Evolutionary conservation across 2,329 filamentous ascomycete species (phyloP).

Genomic region (Teratosphaeria nubilosa): DNA sequence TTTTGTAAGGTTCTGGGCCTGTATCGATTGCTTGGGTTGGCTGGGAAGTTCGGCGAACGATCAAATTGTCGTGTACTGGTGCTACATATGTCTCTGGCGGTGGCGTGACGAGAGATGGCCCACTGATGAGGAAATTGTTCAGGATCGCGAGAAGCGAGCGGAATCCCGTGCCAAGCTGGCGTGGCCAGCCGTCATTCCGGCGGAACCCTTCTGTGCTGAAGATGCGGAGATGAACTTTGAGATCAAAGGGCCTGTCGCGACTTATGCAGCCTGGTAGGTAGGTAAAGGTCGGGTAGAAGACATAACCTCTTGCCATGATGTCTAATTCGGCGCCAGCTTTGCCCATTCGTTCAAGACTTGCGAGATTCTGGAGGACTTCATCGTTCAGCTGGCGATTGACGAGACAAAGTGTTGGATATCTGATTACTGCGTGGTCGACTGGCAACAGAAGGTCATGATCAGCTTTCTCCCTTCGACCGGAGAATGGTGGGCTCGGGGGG

Average conservation of each 20-base stretch:
- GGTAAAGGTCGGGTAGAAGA: conserved; percentile 16
- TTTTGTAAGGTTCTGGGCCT: conserved; percentile 6
- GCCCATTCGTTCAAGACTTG: conserved; percentile 4
- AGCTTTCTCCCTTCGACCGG: conserved; percentile 2
- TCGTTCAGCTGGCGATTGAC: conserved; percentile 11
- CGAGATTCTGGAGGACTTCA: conserved; percentile 9
- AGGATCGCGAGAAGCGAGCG: conserved; percentile 12
- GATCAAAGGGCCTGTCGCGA: conserved; percentile 6
- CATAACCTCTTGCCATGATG: conserved; percentile 13
- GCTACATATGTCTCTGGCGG: not conserved
- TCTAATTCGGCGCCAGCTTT: conserved; percentile 11
- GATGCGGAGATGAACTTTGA: conserved; percentile 13
- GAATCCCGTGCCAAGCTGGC: conserved; percentile 10
- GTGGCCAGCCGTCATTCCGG: conserved; percentile 10
- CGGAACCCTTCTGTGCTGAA: conserved; percentile 18
- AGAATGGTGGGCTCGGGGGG: conserved; percentile 1
- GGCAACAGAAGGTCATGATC: conserved; percentile 2
- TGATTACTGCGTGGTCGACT: conserved; percentile 6
- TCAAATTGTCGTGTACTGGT: not conserved
- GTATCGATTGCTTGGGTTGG: not conserved
- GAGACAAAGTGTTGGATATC: conserved; percentile 4
- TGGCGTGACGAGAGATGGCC: conserved; percentile 8
- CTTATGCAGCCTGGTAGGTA: conserved; percentile 5
- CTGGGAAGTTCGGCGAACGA: not conserved
- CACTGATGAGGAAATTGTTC: conserved; percentile 13